Evolutionary conservation across 805 yeast species (phyloP).

Genomic region (Barnettozyma siamensis): DNA sequence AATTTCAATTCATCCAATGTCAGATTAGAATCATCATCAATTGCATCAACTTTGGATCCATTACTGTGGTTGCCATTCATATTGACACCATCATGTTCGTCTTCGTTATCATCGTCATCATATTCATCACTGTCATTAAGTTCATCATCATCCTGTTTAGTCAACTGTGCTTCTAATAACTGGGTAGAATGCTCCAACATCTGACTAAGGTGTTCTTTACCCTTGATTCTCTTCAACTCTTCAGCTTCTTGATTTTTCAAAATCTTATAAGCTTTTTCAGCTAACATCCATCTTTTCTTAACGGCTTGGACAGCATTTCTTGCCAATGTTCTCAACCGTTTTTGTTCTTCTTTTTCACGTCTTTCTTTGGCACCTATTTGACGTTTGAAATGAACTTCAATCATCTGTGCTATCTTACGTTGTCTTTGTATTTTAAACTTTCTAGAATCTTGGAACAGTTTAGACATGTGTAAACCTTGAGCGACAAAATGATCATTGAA

Average conservation of each 20-base stretch:
- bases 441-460: slow-evolving; percentile 59
- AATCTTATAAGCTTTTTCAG: slow-evolving; percentile 72
- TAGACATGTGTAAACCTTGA: slow-evolving; percentile 71
- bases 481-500: slow-evolving; percentile 69
- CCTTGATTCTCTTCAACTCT: slow-evolving; percentile 70
- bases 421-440: slow-evolving; percentile 61
- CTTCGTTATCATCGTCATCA: slow-evolving; percentile 28
- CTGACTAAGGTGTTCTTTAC: slow-evolving; percentile 80
- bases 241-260: slow-evolving; percentile 75
- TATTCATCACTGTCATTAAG: slow-evolving; percentile 21
- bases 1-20: slow-evolving; percentile 26
- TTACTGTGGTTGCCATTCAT: slow-evolving; percentile 1
- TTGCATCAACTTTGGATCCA: slow-evolving; percentile 5
- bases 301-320: slow-evolving; percentile 78
- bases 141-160: slow-evolving; percentile 30
- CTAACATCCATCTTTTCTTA: slow-evolving; percentile 84
- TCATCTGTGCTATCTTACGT: slow-evolving; percentile 69
- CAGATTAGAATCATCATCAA: slow-evolving; percentile 23
- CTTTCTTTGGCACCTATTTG: slow-evolving; percentile 86
- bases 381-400: slow-evolving; percentile 82
- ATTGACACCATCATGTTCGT: slow-evolving; percentile 28
- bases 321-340: slow-evolving; percentile 63
- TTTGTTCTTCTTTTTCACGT: slow-evolving; percentile 67
- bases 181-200: slow-evolving; percentile 90
- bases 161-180: slow-evolving; percentile 77